These are phyloP conservation scores for Astrephomene gubernaculifera DNA, from an alignment of 139 green algal genomes.

Conservation along the genomic window DNA sequence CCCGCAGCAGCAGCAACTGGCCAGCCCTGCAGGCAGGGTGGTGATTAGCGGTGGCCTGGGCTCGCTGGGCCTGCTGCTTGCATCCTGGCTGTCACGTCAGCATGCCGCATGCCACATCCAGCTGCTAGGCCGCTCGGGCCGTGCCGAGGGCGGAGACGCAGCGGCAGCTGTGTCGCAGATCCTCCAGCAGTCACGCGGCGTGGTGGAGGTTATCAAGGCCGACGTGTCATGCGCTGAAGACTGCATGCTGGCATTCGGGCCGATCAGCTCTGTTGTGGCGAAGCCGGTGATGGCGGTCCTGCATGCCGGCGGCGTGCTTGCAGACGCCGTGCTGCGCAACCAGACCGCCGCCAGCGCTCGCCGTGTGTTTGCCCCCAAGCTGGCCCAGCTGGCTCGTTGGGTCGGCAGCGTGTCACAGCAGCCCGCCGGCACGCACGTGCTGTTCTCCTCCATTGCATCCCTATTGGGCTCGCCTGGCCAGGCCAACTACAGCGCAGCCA, in stretches of 20 bases:
- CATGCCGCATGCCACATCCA: constrained; percentile 45
- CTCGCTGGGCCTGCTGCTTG: constrained; percentile 71
- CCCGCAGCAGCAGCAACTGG: not conserved
- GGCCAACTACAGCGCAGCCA: constrained; percentile 86
- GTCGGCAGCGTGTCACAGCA: constrained; percentile 25
- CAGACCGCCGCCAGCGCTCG: constrained; percentile 61
- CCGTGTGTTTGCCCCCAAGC: constrained; percentile 67
- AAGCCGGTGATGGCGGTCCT: constrained; percentile 56
- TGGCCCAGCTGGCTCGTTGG: constrained; percentile 35
- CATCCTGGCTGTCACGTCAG: constrained; percentile 66
- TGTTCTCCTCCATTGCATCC: constrained; percentile 77
- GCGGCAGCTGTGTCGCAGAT: not conserved
- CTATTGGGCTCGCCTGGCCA: constrained; percentile 83
- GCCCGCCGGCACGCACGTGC: constrained; percentile 46
- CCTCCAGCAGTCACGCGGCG: not conserved
- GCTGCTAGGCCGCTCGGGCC: constrained; percentile 65
- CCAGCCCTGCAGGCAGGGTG: constrained; percentile 25
- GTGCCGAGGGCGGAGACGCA: not conserved
- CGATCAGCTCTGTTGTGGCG: too few relatives aligned
- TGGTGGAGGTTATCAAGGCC: constrained; percentile 21
- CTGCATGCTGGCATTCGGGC: constrained; percentile 3
- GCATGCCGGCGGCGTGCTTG: constrained; percentile 73
- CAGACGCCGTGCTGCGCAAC: constrained; percentile 65
- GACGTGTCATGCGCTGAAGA: constrained; percentile 31
- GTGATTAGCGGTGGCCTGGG: constrained; percentile 80